Percentiles rank a stretch among this genome's conserved stretches.
Evolutionary conservation across 306 rosid genomes (phyloP).

Genomic region (Vigna radiata): DNA sequence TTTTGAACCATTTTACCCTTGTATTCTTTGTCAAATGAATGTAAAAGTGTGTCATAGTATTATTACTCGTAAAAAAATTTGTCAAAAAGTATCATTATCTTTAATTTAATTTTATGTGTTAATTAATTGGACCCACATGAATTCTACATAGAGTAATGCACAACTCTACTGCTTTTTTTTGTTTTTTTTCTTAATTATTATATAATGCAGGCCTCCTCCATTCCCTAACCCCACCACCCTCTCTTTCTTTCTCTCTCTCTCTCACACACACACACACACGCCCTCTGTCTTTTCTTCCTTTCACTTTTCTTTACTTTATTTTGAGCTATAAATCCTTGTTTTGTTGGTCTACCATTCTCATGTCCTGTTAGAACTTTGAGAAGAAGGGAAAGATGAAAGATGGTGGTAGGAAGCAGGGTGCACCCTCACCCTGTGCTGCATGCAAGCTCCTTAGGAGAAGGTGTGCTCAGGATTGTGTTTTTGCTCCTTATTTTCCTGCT

Average conservation of each 20-base stretch:
- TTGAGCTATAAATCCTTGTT: not conserved
- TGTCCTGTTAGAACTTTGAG: constrained; percentile 20
- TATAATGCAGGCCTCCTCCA: constrained; percentile 31
- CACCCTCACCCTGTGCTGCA: constrained; percentile 86
- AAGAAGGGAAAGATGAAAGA: constrained; percentile 50
- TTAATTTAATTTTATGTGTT: not conserved
- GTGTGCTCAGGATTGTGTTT: constrained; percentile 79
- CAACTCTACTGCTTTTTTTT: not conserved
- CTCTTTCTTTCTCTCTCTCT: not conserved
- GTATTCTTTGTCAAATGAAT: no score
- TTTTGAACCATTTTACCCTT: no score
- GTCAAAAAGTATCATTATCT: no score
- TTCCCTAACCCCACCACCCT: constrained; percentile 7
- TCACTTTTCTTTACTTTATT: constrained; percentile 22
- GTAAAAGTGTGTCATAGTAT: no score
- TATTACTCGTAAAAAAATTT: no score
- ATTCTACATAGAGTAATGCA: no score
- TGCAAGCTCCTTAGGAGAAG: constrained; percentile 80
- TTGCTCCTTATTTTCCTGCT: constrained; percentile 86
- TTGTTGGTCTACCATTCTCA: not conserved
- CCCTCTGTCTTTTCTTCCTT: not conserved
- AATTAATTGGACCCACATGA: not conserved
- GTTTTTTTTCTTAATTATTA: constrained; percentile 1
- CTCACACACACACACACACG: no score
- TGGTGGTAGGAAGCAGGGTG: constrained; percentile 60